Base-by-base conservation (phyloP, 1,284 basidiomycete species). In the Malassezia yamatoensis region DNA sequence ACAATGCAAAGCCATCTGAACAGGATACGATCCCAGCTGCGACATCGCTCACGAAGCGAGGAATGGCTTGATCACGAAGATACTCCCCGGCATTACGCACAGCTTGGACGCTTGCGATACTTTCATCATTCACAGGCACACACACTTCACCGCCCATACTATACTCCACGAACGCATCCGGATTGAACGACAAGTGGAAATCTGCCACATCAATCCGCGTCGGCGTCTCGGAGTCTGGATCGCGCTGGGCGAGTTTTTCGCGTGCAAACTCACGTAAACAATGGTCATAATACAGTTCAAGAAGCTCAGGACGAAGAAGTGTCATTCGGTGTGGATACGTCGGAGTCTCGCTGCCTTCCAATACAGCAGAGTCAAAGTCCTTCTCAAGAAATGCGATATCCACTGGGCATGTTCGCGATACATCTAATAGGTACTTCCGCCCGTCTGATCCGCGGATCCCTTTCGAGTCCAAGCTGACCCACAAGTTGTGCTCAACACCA, bases 351-450 rank as follows among this genome's bases (percentile, higher is more conserved):
- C 65, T 29, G 55, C 63, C 34, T 36, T 72, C 62, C 38, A 70
- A 63, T 21, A 76, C 54, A 47, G 67, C 59, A 38, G 76, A 76
- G 2, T 72, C 61, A 34, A 76, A 62, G 60, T 81, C 77, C 63
- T 78, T 76, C 67, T 82, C 79, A 48, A 80, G 74, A 76, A 78
- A 82, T 61, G 80, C 78, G 60, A 81, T 72, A 66, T 82, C 81
- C 55, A 80, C 78, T 13, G 80, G 80, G 54, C 74, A 75, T 21
- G 81, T 70, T 44, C 81, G 77, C 52, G 78, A 75, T 20, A 81
- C 75, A 62, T 82, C 81, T 51, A 82, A 78, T 35, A 80, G 72
- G 72, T 82, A 82, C 60, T 76, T 73, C 33, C 81, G 72, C 8
- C 80, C 80, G 61, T 82, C 81, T 12, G 80, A 78, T 21, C 80